Conservation (phyloP, 208 protist species). For the Borovskyia barvae region DNA sequence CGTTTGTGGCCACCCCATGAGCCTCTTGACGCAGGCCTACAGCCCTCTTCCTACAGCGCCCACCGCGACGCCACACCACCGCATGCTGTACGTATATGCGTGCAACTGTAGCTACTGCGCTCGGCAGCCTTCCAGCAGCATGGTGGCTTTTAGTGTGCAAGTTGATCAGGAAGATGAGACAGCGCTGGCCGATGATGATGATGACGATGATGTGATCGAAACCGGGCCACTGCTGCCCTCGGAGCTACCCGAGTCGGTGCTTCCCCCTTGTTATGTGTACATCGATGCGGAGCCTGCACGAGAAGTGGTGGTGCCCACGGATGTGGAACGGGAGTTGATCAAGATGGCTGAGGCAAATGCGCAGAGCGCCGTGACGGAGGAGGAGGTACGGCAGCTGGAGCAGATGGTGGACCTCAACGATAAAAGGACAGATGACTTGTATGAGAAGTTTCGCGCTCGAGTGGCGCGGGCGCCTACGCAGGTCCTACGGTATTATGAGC, state of each 20-base stretch:
- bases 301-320: conserved; percentile 52
- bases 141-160: conserved; percentile 65
- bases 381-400: conserved; percentile 69
- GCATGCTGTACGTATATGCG: conserved; percentile 84
- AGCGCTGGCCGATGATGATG: conserved; percentile 39
- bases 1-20: conserved; percentile 69
- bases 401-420: conserved; percentile 64
- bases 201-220: conserved; percentile 42
- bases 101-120: conserved; percentile 72
- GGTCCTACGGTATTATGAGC: conserved; percentile 77
- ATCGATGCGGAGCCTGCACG: conserved; percentile 65
- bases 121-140: conserved; percentile 69
- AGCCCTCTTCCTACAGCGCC: conserved; percentile 49
- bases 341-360: conserved; percentile 53
- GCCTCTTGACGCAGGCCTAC: conserved; percentile 74
- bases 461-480: conserved; percentile 65
- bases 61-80: conserved; percentile 32
- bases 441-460: conserved; percentile 72
- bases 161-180: conserved; percentile 61
- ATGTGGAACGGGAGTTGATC: conserved; percentile 64
- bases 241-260: conserved; percentile 38
- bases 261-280: conserved; percentile 69
- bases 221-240: conserved; percentile 31
- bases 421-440: conserved; percentile 67
- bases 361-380: conserved; percentile 32